These are phyloP conservation scores for Senna tora DNA, from an alignment of 306 rosid genomes.

Conservation along the genomic window DNA sequence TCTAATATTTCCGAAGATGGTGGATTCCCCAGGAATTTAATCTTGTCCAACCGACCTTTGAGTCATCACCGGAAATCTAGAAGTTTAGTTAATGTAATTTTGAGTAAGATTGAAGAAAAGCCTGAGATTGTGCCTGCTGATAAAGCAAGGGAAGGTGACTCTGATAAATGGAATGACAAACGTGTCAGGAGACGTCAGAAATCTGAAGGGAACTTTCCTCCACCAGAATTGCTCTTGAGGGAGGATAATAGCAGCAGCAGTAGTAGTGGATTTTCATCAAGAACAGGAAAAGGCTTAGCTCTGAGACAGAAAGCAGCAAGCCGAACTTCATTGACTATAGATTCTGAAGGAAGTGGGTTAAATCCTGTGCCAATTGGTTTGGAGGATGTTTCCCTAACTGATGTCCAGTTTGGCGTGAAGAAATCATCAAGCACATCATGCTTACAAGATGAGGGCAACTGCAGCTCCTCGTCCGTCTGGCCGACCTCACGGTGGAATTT, in stretches of 20 bases:
- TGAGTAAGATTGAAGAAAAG: constrained; percentile 49
- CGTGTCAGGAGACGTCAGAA: constrained; percentile 55
- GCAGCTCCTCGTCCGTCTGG: constrained; percentile 50
- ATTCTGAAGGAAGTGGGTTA: constrained; percentile 47
- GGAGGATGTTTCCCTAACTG: constrained; percentile 46
- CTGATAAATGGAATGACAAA: constrained; percentile 49
- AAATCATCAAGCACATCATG: constrained; percentile 67
- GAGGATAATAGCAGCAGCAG: constrained; percentile 46
- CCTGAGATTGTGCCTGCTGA: constrained; percentile 18
- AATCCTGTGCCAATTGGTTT: constrained; percentile 43
- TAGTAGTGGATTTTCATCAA: constrained; percentile 47
- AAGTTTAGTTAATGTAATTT: constrained; percentile 49
- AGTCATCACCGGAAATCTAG: constrained; percentile 53
- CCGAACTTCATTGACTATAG: constrained; percentile 45
- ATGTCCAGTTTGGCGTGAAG: constrained; percentile 46
- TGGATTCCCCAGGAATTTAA: constrained; percentile 30
- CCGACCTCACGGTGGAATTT: constrained; percentile 51
- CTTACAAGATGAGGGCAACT: constrained; percentile 55
- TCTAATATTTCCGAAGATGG: constrained; percentile 44
- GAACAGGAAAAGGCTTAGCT: constrained; percentile 61
- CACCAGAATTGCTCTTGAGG: constrained; percentile 57
- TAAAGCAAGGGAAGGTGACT: constrained; percentile 42
- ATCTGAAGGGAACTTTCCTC: constrained; percentile 52
- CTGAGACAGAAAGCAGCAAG: constrained; percentile 59
- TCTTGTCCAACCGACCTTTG: constrained; percentile 20